phyloP scores from a whole-genome alignment of 129 eudicot species.

The Pseudognaphalium luteoalbum region DNA sequence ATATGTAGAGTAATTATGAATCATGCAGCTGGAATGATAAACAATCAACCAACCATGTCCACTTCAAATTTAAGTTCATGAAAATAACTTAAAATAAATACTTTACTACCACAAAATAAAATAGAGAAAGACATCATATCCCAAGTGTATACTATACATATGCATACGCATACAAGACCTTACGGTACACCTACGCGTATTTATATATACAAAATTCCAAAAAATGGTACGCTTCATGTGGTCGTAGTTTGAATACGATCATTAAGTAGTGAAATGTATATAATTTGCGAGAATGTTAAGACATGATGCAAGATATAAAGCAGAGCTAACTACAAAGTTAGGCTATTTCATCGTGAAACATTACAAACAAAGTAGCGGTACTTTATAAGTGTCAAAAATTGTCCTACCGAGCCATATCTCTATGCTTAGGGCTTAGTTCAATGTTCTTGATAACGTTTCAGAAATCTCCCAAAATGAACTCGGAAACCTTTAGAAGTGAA shows the following conservation, averaged over 20 bases:
- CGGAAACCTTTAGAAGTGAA: too few species aligned
- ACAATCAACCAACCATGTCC: slow-evolving; percentile 28
- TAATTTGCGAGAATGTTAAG: not conserved
- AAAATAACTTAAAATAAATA: slow-evolving; percentile 12
- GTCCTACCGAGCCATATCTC: too few species aligned
- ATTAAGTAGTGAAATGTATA: not conserved
- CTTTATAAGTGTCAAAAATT: too few species aligned
- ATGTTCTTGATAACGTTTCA: too few species aligned
- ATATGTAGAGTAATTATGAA: not conserved
- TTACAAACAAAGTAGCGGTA: too few species aligned
- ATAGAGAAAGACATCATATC: not conserved
- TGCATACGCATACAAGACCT: not conserved
- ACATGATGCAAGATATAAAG: not conserved
- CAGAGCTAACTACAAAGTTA: not conserved
- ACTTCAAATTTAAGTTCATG: slow-evolving; percentile 12
- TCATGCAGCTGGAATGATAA: slow-evolving; percentile 28
- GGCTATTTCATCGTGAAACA: not conserved
- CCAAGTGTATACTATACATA: not conserved
- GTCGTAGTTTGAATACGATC: not conserved
- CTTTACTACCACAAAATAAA: not conserved
- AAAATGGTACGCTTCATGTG: not conserved
- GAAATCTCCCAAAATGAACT: too few species aligned
- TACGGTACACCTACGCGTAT: not conserved
- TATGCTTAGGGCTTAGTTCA: too few species aligned
- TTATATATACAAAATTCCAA: not conserved